Base-by-base conservation (phyloP, 1,139 yeast species). In the Taphrina sp. region DNA sequence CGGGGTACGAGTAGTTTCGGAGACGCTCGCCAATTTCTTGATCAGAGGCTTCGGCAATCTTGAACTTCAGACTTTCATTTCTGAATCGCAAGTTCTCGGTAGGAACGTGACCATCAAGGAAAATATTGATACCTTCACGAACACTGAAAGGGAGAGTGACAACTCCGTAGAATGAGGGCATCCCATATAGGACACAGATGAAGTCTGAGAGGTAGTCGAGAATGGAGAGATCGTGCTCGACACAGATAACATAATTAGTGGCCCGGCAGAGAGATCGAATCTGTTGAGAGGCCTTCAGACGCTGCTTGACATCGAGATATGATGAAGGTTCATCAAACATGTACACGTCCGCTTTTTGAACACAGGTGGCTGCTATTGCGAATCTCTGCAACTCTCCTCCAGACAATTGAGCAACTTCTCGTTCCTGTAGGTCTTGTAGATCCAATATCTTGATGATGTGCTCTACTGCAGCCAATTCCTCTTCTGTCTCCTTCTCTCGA, bases 271-370 rank as follows among this genome's bases (percentile, higher is more conserved):
- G 76, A 24, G 94, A 82, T 74, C 98, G 83, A 66, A 92, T 92
- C 68, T 88, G 82, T 72, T 82, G 83, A 59, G 98, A 98, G 57
- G 98, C 98, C 69, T 94, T 86, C 71, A 92, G 81, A 81, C 98
- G 92, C 75, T 92, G 98, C 74, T 92, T 92, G 63, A 92, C 97
- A 79, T 92, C 98, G 72, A 92, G 76, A 74, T 92, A 92, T 12
- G 98, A 92, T 24, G 97, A 90, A 52, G 98, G 98, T 76, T 92
- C 98, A 75, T 92, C 98, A 72, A 92, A 92, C 98, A 92, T 92
- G 74, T 92, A 58, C 47, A 92, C 97, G 66, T 89, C 87, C 58
- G 97, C 97, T 34, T 76, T 77, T 74, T 92, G 97, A 46, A 90
- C 90, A 76, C 96, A 88, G 17, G 97, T 86, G 88, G 92, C 83